Evolutionary conservation across 306 rosid species (phyloP).

Genomic region (Quercus engelmannii): DNA sequence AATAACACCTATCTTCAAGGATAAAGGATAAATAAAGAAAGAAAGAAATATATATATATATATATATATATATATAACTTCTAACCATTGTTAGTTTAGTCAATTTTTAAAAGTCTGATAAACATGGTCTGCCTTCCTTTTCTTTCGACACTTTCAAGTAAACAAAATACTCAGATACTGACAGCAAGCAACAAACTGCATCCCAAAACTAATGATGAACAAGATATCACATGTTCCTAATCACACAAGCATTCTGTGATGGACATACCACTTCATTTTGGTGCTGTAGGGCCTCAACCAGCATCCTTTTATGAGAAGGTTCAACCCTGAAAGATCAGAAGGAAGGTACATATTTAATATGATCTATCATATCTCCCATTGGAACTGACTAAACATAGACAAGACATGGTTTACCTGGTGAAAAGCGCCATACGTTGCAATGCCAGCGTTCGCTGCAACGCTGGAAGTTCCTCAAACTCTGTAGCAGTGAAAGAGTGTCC

Average conservation of each 20-base stretch:
- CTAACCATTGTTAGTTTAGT: no score
- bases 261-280: conserved; percentile 94
- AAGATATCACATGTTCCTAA: conserved; percentile 17
- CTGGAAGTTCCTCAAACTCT: conserved; percentile 92
- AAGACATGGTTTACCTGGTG: conserved; percentile 53
- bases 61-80: no score
- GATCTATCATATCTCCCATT: background rate
- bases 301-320: conserved; percentile 95
- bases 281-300: conserved; percentile 93
- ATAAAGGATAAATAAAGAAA: no score
- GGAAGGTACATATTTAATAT: conserved; percentile 2
- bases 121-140: no score
- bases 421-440: conserved; percentile 93
- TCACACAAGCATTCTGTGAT: conserved; percentile 8
- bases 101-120: no score
- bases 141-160: background rate
- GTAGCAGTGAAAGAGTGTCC: conserved; percentile 87
- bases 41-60: no score
- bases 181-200: conserved; percentile 1
- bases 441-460: conserved; percentile 80
- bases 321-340: conserved; percentile 64
- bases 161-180: background rate
- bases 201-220: background rate
- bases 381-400: background rate
- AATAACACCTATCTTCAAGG: background rate